Evolutionary conservation across 1,284 basidiomycete species (phyloP), one percentile per base, ranked within the genome.

Genomic region (Violaceomyces palustris): DNA sequence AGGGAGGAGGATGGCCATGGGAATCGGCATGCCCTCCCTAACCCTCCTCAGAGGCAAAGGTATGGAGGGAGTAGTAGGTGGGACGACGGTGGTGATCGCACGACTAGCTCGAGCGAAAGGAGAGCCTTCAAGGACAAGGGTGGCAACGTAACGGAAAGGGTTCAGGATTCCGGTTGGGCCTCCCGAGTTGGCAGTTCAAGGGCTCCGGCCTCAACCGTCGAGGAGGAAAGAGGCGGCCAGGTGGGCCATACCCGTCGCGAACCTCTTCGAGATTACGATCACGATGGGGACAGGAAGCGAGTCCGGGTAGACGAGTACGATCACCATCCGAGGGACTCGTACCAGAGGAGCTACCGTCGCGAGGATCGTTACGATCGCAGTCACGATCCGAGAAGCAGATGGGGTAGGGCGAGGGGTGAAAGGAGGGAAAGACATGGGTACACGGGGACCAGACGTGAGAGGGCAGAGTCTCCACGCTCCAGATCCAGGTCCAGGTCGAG

Each of bases 21-120:
- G 18, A 9, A 34, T 12, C n/a, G 19, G 6, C 34, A 15, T 6
- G 21, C 6, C 6, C 34, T 6, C 14, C 12, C 19, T 6, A 9
- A 19, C 3, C 21, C 5, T 12, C n/a, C 27, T 28, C 10, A 25
- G 26, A 28, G 43, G 3, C 27, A 3, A 45, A 26, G 18, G 18
- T 15, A 22, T 4, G 74, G 78, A 24, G n/a, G n/a, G n/a, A n/a
- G n/a, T n/a, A n/a, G n/a, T n/a, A n/a, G n/a, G n/a, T n/a, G n/a
- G n/a, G 75, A 80, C 8, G 77, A 81, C 25, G 76, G 74, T 6
- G 74, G 79, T 21, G 46, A 75, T 8, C 77, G 79, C 26, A 2
- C 78, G 80, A 3, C 64, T 78, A 32, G 77, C 79, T 34, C 6
- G 22, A 39, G 35, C n/a, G 44, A 79, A 80, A 6, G 71, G 79